Base-by-base conservation (phyloP, 2,329 filamentous ascomycete species). In the Colletotrichum coccodes region DNA sequence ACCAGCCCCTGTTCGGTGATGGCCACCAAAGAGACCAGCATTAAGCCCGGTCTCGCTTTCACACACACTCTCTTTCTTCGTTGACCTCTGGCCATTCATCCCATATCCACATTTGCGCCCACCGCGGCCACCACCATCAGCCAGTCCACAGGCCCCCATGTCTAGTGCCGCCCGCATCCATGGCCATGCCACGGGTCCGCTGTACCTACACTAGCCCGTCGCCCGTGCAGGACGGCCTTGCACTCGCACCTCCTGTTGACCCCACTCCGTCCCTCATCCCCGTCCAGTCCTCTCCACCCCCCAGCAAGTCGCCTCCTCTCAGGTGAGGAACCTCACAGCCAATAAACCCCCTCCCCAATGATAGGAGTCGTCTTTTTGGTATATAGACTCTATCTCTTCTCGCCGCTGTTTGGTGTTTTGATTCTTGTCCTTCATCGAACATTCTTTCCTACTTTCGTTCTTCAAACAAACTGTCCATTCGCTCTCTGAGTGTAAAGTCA, bases 401-500 rank as follows among this genome's bases (percentile, higher is more conserved):
- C 68, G 59, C 64, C 49, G 28, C 58, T 34, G 44, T 65, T 70
- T 54, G 42, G 40, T 65, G 57, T 60, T 68, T 71, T 63, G 64
- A 40, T 70, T 58, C 56, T 70, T 64, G 60, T 50, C 65, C 63
- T 67, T 53, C 70, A 70, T 73, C 71, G 59, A 66, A 60, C 68
- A 72, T 72, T 68, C 61, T 71, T 71, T 73, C 71, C 67, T 74
- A 69, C 71, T 73, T 70, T 74, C 73, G 70, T 73, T 73, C 67
- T 73, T 75, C 76, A 73, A 74, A 73, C 61, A 71, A 71, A 72
- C 50, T 74, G 64, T 76, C 75, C 76, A 70, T 75, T 75, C 75
- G 73, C 78, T 79, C 77, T 74, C 70, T 67, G 72, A 76, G 78
- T 79, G 79, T 83, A 86, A 85, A 85, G 83, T 84, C 86, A 87